Base-by-base conservation (phyloP, 176 grass and related monocot genomes). In the Avena insularis region DNA sequence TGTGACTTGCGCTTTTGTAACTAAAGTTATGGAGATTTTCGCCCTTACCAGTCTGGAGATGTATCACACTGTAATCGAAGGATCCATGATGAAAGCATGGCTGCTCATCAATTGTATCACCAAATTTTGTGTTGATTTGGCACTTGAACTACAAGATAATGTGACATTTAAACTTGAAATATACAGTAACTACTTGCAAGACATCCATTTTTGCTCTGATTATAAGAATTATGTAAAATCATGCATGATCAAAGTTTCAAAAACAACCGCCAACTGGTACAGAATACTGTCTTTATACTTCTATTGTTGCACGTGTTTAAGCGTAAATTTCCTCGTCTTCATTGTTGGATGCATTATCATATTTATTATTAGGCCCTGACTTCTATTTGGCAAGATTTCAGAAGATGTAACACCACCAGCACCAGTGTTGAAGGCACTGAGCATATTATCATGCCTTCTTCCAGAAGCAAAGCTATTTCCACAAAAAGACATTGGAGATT, bases 401-500 rank as follows among this genome's bases (percentile, higher is more conserved):
- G 94, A 94, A 87, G 97, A 98, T 61, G 97, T 98, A 63, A 98
- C 93, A 82, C 97, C 97, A 73, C 89, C 97, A 16, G 94, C 64
- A 9, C 89, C 77, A 54, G 82, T 98, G 75, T 74, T 98, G 85
- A 98, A 94, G 85, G 97, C 66, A 61, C 78, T 98, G 84, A 85
- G 77, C 83, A 87, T 98, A 50, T 81, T 94, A 85, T 98, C 97
- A 46, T 95, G 91, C 79, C 64, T 98, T 92, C 83, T 98, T 89
- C 97, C 97, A 69, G 92, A 98, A 89, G 94, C 94, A 0, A 98
- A 98, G 72, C 64, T 96, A 79, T 98, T 98, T 83, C 97, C 97
- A 3, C 92, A 91, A 78, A 94, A 98, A 72, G 94, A 98, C 94
- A 79, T 96, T 57, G 97, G 97, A 85, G 84, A 98, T 94, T 87